phyloP scores from a whole-genome alignment of 345 rosid species.

The Eucalyptus victrix region DNA sequence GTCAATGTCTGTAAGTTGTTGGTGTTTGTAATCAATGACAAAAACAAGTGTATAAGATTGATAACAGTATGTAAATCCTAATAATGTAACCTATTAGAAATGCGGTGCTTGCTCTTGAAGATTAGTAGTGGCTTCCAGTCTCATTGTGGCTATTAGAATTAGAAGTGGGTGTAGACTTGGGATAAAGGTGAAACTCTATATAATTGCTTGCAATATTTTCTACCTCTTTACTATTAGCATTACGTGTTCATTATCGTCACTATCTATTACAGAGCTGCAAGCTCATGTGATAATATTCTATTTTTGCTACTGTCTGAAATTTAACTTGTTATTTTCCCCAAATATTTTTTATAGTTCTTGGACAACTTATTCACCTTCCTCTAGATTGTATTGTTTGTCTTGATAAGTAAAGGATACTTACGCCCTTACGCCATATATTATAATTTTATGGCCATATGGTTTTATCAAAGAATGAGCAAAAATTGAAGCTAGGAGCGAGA shows the following conservation, averaged over 20 bases:
- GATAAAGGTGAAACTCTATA: too few relatives aligned
- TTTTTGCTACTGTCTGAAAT: too few relatives aligned
- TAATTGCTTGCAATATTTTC: too few relatives aligned
- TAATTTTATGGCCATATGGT: not conserved
- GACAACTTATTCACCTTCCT: not conserved
- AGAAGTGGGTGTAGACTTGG: too few relatives aligned
- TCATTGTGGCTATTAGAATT: too few relatives aligned
- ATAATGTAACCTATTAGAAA: too few relatives aligned
- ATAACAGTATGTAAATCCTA: too few relatives aligned
- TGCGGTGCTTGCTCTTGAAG: not conserved
- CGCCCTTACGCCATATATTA: not conserved
- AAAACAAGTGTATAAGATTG: not conserved
- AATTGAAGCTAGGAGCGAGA: not conserved
- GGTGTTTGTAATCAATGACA: not conserved
- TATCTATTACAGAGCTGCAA: fast-evolving
- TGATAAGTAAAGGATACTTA: not conserved
- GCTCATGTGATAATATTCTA: not conserved
- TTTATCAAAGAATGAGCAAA: not conserved
- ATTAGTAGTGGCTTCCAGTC: not conserved
- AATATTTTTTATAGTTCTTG: too few relatives aligned
- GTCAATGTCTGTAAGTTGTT: not conserved
- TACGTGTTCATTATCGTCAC: not conserved
- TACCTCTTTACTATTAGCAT: too few relatives aligned
- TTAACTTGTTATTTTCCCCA: too few relatives aligned
- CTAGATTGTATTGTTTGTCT: not conserved